Evolutionary conservation across 495 filamentous ascomycete genomes (phyloP).

Genomic region (Elaphomyces granulatus): DNA sequence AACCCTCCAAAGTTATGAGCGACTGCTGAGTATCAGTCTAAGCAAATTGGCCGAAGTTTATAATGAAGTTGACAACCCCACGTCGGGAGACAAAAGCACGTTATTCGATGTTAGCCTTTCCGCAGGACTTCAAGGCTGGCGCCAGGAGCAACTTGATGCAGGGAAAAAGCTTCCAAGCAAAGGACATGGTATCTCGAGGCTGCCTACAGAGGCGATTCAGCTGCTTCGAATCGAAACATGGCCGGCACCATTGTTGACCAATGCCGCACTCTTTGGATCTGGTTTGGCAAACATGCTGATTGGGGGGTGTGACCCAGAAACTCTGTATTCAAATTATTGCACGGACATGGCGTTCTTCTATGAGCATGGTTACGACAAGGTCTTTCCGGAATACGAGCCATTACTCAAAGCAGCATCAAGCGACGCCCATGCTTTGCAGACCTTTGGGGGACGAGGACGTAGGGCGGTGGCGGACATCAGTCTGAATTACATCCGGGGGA

Average conservation of each 20-base stretch:
- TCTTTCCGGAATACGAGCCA: constrained; percentile 16
- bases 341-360: constrained; percentile 21
- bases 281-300: constrained; percentile 13
- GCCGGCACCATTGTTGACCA: constrained; percentile 16
- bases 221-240: constrained; percentile 9
- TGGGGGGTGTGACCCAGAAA: constrained; percentile 13
- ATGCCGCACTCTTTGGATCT: constrained; percentile 16
- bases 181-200: constrained; percentile 11
- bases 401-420: constrained; percentile 6
- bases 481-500: constrained; percentile 15
- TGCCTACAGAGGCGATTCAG: constrained; percentile 8
- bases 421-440: constrained; percentile 10
- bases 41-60: too few species aligned
- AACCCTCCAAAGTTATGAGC: too few species aligned
- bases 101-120: too few species aligned
- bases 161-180: constrained; percentile 15
- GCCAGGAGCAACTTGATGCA: constrained; percentile 6
- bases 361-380: constrained; percentile 19
- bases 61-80: too few species aligned
- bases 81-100: too few species aligned
- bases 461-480: constrained; percentile 10
- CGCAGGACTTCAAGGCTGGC: constrained; percentile 12
- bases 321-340: constrained; percentile 17
- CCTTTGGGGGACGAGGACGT: constrained; percentile 12
- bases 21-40: too few species aligned